Evolutionary conservation across 2,329 filamentous ascomycete genomes (phyloP).

Genomic region (Myriosclerotinia duriaeana): DNA sequence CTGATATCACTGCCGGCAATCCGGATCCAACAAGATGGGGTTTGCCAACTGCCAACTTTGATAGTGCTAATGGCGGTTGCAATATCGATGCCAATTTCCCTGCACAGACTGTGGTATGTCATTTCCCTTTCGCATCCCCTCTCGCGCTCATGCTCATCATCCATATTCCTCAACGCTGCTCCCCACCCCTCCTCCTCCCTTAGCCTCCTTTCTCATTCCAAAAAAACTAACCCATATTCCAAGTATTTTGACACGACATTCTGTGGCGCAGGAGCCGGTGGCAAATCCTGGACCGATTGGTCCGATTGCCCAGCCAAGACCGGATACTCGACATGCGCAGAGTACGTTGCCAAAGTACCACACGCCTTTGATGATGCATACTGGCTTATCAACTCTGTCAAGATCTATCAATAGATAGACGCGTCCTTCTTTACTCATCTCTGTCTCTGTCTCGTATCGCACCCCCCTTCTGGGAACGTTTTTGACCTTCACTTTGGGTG

Average conservation of each 20-base stretch:
- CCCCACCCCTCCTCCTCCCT: no score
- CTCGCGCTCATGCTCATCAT: no score
- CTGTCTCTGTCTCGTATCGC: background rate
- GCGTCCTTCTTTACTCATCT: background rate
- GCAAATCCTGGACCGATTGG: constrained; percentile 48
- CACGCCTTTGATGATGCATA: constrained; percentile 69
- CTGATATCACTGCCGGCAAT: constrained; percentile 57
- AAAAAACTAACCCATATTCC: background rate
- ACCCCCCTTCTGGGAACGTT: background rate
- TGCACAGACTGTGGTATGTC: constrained; percentile 65
- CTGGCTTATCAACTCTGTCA: constrained; percentile 73
- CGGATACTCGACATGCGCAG: constrained; percentile 68
- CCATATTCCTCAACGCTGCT: no score
- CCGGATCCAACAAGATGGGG: constrained; percentile 70
- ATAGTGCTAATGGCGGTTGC: constrained; percentile 56
- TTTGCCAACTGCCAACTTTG: constrained; percentile 59
- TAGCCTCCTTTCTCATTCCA: no score
- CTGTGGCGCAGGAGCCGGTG: constrained; percentile 83
- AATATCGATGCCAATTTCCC: constrained; percentile 69
- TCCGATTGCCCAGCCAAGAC: constrained; percentile 51
- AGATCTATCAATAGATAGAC: constrained; percentile 53
- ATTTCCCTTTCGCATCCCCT: background rate
- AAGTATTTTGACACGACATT: constrained; percentile 71
- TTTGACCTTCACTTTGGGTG: background rate
- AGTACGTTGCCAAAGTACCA: constrained; percentile 71